Percentiles rank a stretch among this genome's conserved stretches.
These are phyloP conservation scores for Starmerella bombi DNA, from an alignment of 805 yeast species.

Conservation along the genomic window DNA sequence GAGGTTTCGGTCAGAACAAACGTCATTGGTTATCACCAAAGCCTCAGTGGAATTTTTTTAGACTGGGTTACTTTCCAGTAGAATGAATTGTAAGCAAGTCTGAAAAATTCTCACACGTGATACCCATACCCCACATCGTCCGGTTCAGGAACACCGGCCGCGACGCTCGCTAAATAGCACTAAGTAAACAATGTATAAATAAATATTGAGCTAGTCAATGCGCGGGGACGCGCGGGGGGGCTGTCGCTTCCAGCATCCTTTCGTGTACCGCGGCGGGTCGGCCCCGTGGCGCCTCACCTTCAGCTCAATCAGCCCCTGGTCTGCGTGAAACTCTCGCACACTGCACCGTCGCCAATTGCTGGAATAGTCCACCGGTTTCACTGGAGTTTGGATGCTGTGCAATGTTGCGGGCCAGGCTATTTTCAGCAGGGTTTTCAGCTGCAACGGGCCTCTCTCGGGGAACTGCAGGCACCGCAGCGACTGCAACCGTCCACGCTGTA, in stretches of 20 bases:
- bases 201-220: too few relatives aligned
- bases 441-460: conserved; percentile 12
- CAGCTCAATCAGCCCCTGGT: not conserved
- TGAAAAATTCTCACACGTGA: not conserved
- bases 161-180: not conserved
- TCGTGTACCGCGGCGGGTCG: not conserved
- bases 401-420: conserved; percentile 10
- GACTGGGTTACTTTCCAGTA: not conserved
- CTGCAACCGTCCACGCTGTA: conserved; percentile 8
- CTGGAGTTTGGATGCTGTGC: conserved; percentile 8
- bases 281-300: not conserved
- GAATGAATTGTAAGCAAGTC: conserved; percentile 7
- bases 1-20: conserved; percentile 85
- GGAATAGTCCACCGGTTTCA: conserved; percentile 7
- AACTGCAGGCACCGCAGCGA: conserved; percentile 7
- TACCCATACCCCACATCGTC: too few relatives aligned
- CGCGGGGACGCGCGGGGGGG: too few relatives aligned
- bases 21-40: conserved; percentile 22
- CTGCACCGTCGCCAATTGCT: not conserved
- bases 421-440: conserved; percentile 2
- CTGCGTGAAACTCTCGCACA: not conserved
- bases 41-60: conserved; percentile 9
- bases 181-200: too few relatives aligned
- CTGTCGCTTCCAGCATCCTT: not conserved
- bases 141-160: too few relatives aligned